These are phyloP conservation scores for Leptoxyphium fumago DNA, from an alignment of 2,329 filamentous ascomycete genomes.

Conservation along the genomic window DNA sequence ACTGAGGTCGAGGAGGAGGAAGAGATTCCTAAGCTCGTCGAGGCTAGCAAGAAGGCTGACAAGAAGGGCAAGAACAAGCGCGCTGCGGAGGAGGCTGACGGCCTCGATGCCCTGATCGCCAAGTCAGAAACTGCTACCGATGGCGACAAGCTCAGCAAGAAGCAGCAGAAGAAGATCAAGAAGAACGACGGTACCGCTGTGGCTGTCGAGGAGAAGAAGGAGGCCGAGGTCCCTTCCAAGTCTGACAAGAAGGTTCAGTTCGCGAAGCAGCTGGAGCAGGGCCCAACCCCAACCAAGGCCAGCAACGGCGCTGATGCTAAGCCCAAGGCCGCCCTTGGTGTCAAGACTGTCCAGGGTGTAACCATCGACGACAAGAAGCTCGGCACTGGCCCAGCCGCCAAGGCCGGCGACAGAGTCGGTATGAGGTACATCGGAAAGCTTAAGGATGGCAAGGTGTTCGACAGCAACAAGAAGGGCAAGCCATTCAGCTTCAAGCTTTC, in stretches of 20 bases:
- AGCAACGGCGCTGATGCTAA: slow-evolving; percentile 35
- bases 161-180: slow-evolving; percentile 95
- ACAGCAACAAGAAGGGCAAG: slow-evolving; percentile 97
- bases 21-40: slow-evolving; percentile 44
- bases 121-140: slow-evolving; percentile 46
- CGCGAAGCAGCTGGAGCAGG: slow-evolving; percentile 96
- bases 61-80: slow-evolving; percentile 87
- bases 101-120: slow-evolving; percentile 74
- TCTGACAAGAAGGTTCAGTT: slow-evolving; percentile 95
- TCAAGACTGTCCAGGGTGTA: slow-evolving; percentile 75
- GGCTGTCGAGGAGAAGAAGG: slow-evolving; percentile 43
- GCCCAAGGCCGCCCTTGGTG: slow-evolving; percentile 42
- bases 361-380: slow-evolving; percentile 92
- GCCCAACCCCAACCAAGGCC: slow-evolving; percentile 60
- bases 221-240: slow-evolving; percentile 38
- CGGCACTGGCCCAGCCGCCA: slow-evolving; percentile 68
- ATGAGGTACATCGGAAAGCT: slow-evolving; percentile 98
- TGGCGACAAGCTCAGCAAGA: slow-evolving; percentile 76
- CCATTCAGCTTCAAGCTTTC: slow-evolving; percentile 94
- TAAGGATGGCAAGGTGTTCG: slow-evolving; percentile 85
- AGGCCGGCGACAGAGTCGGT: slow-evolving; percentile 78
- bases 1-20: slow-evolving; percentile 68
- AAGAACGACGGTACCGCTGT: slow-evolving; percentile 92
- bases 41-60: slow-evolving; percentile 23
- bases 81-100: slow-evolving; percentile 50